Conservation (phyloP, 495 filamentous ascomycete species). For the Paragyromitra xinjiangensis region DNA sequence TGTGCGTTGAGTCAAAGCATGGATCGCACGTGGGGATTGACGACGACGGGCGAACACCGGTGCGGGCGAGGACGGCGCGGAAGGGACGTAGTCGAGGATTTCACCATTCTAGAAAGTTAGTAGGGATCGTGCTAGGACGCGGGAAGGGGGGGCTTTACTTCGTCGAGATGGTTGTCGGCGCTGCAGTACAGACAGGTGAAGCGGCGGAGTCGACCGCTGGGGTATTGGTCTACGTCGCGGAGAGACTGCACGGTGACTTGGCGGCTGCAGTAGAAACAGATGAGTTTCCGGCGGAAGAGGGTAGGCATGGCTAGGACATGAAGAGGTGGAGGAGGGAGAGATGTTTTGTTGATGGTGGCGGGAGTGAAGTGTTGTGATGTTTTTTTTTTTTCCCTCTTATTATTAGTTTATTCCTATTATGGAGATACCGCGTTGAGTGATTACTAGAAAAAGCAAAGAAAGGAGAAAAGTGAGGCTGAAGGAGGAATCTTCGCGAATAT, state of each 20-base stretch:
- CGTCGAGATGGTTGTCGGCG: slow-evolving; percentile 54
- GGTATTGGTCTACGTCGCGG: slow-evolving; percentile 15
- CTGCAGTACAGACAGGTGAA: slow-evolving; percentile 52
- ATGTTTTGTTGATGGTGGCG: not conserved
- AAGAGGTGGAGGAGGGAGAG: not conserved
- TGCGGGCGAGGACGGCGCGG: slow-evolving; percentile 26
- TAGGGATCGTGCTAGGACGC: not conserved
- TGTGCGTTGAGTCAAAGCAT: slow-evolving; percentile 19
- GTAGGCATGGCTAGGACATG: slow-evolving; percentile 34
- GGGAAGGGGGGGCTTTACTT: slow-evolving; percentile 26
- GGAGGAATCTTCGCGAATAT: slow-evolving; percentile 7
- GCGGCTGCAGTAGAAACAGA: slow-evolving; percentile 52
- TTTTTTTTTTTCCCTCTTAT: slow-evolving; percentile 6
- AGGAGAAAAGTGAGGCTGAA: slow-evolving; percentile 31
- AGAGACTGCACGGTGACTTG: slow-evolving; percentile 32
- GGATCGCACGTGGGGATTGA: slow-evolving; percentile 39
- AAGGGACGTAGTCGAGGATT: slow-evolving; percentile 52
- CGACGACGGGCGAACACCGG: slow-evolving; percentile 51
- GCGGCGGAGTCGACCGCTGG: slow-evolving; percentile 39
- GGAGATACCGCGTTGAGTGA: slow-evolving; percentile 1
- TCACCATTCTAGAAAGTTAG: slow-evolving; percentile 45
- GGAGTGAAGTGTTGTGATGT: not conserved
- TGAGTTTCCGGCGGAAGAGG: slow-evolving; percentile 49
- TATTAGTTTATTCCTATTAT: no score
- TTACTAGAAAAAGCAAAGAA: slow-evolving; percentile 19